A percentile compares a stretch with the other conserved stretches of the same genome.
Conservation (phyloP, 176 grass and related monocot genomes). For the Themeda triandra region DNA sequence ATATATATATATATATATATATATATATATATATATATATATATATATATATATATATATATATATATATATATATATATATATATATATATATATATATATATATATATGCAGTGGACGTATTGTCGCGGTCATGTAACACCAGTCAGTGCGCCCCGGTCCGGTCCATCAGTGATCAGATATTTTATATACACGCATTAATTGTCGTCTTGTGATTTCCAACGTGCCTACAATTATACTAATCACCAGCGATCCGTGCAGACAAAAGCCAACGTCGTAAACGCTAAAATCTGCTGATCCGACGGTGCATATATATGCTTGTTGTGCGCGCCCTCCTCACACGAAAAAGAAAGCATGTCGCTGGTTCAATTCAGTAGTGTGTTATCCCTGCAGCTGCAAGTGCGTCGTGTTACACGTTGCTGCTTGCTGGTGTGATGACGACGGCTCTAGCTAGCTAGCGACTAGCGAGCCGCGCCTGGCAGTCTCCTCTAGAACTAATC, state of each 20-base stretch:
- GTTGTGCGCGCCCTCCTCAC: background rate
- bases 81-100: no score
- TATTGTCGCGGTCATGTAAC: background rate
- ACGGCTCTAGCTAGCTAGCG: background rate
- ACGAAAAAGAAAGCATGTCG: background rate
- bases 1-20: no score
- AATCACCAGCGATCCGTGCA: background rate
- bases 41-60: no score
- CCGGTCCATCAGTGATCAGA: background rate
- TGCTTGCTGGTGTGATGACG: background rate
- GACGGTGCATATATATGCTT: background rate
- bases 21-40: no score
- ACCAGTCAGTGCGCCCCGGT: background rate
- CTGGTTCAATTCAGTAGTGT: background rate
- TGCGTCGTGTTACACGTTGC: conserved; percentile 5
- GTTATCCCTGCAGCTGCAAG: background rate
- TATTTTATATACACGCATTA: background rate
- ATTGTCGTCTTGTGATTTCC: background rate
- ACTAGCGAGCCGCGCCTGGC: background rate
- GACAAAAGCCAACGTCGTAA: background rate
- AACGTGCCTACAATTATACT: background rate
- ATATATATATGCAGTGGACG: no score
- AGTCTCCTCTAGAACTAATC: background rate
- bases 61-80: no score
- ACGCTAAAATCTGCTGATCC: background rate